Evolutionary conservation across 2,329 filamentous ascomycete genomes (phyloP), one percentile per base, ranked within the genome.

Genomic region (Sarocladium brachiariae): DNA sequence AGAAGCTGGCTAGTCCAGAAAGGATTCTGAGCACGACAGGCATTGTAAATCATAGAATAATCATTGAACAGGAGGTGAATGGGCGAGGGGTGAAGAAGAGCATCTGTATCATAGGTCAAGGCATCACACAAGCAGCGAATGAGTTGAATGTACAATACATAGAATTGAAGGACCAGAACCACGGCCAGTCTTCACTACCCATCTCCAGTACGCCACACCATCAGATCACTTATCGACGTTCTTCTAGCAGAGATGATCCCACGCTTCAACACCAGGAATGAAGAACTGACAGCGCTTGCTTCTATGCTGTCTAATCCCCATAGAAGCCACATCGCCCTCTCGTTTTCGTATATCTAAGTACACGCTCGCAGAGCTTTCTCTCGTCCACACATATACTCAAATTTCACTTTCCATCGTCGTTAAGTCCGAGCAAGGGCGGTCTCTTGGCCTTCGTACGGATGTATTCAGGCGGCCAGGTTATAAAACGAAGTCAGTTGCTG

Each of bases 401-500:
- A 18, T 7, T 41, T 33, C 43, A 4, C 34, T 37, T 39, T 10
- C 11, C 11, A 19, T 39, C 37, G 6, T 21, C 19, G 11, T 9
- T 7, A 21, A 30, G n/a, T 23, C 47, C 24, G 16, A 31, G 11
- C 19, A 25, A 11, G 16, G 3, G 21, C 21, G 3, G 16, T 16
- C 16, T 21, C n/a, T 6, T 7, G 7, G 8, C 7, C 4, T 16
- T 5, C 16, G 9, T 19, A 25, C 34, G n/a, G n/a, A 24, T 33
- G 25, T 24, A 24, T n/a, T 47, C n/a, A 47, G 9, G 43, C 9
- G 24, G 25, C 43, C 5, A 69, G 56, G 49, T 62, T 65, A 50
- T 67, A 62, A 51, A 70, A 86, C 46, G 78, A 76, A 60, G 84
- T 81, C 53, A 91, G 65, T 59, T 89, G 81, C 59, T 81, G 81